Evolutionary conservation across 1,284 basidiomycete species (phyloP), one percentile per base, ranked within the genome.

Genomic region (Puccinia coronata): DNA sequence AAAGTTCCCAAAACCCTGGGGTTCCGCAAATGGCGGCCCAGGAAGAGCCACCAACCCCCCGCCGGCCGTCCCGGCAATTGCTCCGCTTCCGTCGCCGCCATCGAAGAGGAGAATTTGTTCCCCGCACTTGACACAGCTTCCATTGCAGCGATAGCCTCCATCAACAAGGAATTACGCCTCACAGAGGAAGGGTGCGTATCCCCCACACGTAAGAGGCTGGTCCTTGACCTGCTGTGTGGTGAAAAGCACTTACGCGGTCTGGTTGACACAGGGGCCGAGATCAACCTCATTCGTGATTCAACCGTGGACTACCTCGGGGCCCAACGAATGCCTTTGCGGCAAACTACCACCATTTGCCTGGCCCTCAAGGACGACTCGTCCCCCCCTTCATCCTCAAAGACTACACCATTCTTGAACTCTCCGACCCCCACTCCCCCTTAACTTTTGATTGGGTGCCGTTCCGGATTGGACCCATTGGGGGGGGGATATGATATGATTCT

Each of bases 401-500:
- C n/a, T n/a, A 43, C 43, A 43, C 16, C 43, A 43, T 43, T 43
- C 43, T 43, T 43, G 16, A 6, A 43, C 43, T 43, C 8, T 43
- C 43, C 16, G 61, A 65, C n/a, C 16, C 61, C 4, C 4, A 25
- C 8, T 36, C 61, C 18, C 16, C 34, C 14, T 25, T 39, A 20
- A 18, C 2, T 4, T 65, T 65, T n/a, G 16, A 65, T 3, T 20
- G 39, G 36, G 61, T 65, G 2, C 12, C 31, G 6, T 28, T 72
- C n/a, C 18, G 25, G 31, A 6, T 72, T 8, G 69, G 69, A 8
- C 43, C 41, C 9, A 70, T 72, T 6, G 69, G 2, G 8, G 31
- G 69, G 69, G 8, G 8, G 41, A 49, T 36, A 49, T 39, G 69
- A 72, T 28, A 28, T 72, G 69, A 72, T 72, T 16, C 43, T 72